Percentiles rank a stretch among this genome's conserved stretches.
Conservation (phyloP, 108 stramenopile genomes). For the Cyclotella sp. region DNA sequence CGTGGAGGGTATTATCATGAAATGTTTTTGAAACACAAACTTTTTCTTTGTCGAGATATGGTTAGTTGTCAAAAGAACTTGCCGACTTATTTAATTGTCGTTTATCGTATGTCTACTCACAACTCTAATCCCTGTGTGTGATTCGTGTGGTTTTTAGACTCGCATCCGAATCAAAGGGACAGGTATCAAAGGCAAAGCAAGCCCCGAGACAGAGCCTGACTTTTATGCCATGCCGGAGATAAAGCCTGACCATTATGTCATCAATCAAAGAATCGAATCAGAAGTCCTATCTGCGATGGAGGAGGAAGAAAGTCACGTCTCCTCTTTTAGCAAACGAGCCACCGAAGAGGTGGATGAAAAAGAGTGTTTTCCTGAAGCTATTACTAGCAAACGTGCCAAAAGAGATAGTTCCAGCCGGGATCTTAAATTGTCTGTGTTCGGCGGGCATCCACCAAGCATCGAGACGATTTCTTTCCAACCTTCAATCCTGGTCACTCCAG, state of each 20-base stretch:
- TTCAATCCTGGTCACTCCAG: constrained; percentile 7
- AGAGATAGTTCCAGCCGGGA: neutral
- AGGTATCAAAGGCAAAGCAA: constrained; percentile 48
- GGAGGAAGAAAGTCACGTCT: constrained; percentile 25
- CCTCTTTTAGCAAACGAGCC: constrained; percentile 1
- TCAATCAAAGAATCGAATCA: constrained; percentile 23
- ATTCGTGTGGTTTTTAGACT: constrained; percentile 18
- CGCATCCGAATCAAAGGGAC: constrained; percentile 57
- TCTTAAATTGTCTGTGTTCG: neutral
- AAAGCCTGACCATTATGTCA: neutral
- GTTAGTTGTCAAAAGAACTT: constrained; percentile 15
- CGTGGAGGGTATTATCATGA: constrained; percentile 86
- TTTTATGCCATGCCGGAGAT: constrained; percentile 52
- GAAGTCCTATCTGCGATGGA: constrained; percentile 27
- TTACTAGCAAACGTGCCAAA: neutral
- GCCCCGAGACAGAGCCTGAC: constrained; percentile 49
- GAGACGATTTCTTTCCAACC: neutral
- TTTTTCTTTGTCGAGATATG: constrained; percentile 71
- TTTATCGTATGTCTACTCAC: neutral
- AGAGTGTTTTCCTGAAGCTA: neutral
- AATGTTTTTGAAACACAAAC: constrained; percentile 71
- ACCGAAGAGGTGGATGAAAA: neutral
- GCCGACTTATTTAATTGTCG: neutral
- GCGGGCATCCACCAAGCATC: neutral
- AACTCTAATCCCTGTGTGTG: neutral